These are phyloP conservation scores for Clarireedia paspali DNA, from an alignment of 2,329 filamentous ascomycete species.

Conservation along the genomic window DNA sequence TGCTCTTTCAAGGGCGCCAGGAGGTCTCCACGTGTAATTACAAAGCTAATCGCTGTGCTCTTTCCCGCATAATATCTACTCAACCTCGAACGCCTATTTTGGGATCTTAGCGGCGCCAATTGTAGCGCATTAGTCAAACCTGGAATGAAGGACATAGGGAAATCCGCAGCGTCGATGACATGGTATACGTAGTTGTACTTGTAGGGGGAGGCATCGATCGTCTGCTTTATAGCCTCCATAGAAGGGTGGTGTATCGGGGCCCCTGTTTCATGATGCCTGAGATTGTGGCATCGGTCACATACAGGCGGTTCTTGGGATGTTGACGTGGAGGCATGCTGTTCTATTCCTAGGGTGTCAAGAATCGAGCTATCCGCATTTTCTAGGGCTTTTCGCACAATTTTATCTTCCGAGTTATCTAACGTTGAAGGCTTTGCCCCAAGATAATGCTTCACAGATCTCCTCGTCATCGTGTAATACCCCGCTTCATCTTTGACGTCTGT, in stretches of 20 bases:
- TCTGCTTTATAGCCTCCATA: slow-evolving; percentile 72
- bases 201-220: slow-evolving; percentile 81
- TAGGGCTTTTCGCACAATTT: slow-evolving; percentile 35
- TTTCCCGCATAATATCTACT: slow-evolving; percentile 59
- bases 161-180: slow-evolving; percentile 89
- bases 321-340: background rate
- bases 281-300: slow-evolving; percentile 80
- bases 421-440: slow-evolving; percentile 25
- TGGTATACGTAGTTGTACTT: slow-evolving; percentile 94
- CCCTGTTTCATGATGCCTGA: slow-evolving; percentile 68
- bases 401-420: slow-evolving; percentile 33
- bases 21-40: slow-evolving; percentile 83
- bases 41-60: slow-evolving; percentile 75
- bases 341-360: slow-evolving; percentile 11
- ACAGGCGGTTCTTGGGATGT: slow-evolving; percentile 40
- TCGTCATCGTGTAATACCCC: slow-evolving; percentile 47
- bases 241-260: slow-evolving; percentile 72
- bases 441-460: slow-evolving; percentile 45
- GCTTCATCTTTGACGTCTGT: slow-evolving; percentile 42
- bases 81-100: slow-evolving; percentile 68
- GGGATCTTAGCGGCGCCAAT: slow-evolving; percentile 65
- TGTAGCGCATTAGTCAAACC: slow-evolving; percentile 63
- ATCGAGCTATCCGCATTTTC: slow-evolving; percentile 15
- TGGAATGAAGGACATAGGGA: slow-evolving; percentile 86
- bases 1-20: slow-evolving; percentile 76